phyloP scores from a whole-genome alignment of 2,329 filamentous ascomycete species.

The Venturia oleaginea region DNA sequence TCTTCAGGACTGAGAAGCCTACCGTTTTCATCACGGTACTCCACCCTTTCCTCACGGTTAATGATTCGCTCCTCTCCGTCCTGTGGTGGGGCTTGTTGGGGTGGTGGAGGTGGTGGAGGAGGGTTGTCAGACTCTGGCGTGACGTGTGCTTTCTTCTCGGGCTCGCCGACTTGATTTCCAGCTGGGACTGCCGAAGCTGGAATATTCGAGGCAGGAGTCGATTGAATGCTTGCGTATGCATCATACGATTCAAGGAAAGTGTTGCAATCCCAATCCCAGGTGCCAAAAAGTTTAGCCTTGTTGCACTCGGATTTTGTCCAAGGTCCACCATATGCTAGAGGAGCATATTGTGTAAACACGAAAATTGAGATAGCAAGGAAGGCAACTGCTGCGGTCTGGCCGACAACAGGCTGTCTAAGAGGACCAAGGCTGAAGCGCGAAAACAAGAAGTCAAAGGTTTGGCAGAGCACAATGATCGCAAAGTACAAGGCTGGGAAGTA shows the following conservation, averaged over 20 bases:
- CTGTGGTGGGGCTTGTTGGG: conserved; percentile 21
- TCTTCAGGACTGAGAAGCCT: conserved; percentile 79
- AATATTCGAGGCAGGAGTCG: conserved; percentile 1
- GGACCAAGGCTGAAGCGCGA: conserved; percentile 62
- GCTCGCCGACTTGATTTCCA: conserved; percentile 24
- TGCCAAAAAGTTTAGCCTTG: conserved; percentile 73
- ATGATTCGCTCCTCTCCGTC: conserved; percentile 18
- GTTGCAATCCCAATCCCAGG: conserved; percentile 98
- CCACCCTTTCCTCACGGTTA: conserved; percentile 68
- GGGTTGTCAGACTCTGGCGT: conserved; percentile 12
- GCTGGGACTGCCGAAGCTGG: conserved; percentile 15
- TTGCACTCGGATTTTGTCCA: conserved; percentile 89
- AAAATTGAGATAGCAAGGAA: conserved; percentile 68
- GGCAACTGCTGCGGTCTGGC: conserved; percentile 60
- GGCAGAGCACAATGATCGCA: conserved; percentile 78
- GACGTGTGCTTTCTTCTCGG: conserved; percentile 25
- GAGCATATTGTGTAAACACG: conserved; percentile 77
- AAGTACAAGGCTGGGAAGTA: conserved; percentile 98
- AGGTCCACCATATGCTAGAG: conserved; percentile 82
- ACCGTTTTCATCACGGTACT: conserved; percentile 91
- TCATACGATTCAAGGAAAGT: conserved; percentile 31
- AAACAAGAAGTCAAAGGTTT: conserved; percentile 78
- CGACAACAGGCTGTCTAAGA: conserved; percentile 61
- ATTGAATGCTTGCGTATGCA: conserved; percentile 11
- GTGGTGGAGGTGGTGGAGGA: conserved; percentile 21